phyloP scores from a whole-genome alignment of 768 basidiomycete genomes.

The Leccinum uliginosum region DNA sequence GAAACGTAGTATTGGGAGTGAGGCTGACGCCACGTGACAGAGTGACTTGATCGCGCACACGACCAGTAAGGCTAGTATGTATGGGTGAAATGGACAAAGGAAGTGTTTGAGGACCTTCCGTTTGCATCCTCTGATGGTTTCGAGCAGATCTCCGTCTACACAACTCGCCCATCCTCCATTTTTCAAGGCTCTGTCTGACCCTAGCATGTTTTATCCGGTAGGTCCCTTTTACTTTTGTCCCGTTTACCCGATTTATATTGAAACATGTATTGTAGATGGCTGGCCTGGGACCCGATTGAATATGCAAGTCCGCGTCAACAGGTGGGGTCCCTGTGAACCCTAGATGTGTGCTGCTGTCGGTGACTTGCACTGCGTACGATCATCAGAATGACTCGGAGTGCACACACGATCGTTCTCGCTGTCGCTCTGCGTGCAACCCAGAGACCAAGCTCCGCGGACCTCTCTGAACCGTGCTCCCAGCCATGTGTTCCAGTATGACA shows the following conservation, averaged over 20 bases:
- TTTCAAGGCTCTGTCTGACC: not conserved
- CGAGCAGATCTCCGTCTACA: conserved; percentile 12
- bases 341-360: not conserved
- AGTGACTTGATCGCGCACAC: not conserved
- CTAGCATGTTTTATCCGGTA: conserved; percentile 9
- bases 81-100: not conserved
- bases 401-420: conserved; percentile 6
- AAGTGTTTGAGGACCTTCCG: not conserved
- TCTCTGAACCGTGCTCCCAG: conserved; percentile 10
- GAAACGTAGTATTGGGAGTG: not conserved
- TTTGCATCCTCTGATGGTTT: not conserved
- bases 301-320: conserved; percentile 5
- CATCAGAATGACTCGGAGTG: conserved; percentile 4
- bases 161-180: not conserved
- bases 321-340: conserved; percentile 2
- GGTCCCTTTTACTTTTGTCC: not conserved
- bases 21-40: conserved; percentile 8
- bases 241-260: not conserved
- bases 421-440: conserved; percentile 10
- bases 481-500: conserved; percentile 5
- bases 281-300: conserved; percentile 1
- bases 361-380: conserved; percentile 5
- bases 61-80: no score
- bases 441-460: conserved; percentile 21
- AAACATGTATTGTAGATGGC: conserved; percentile 3